These are phyloP conservation scores for Ustilago trichophora DNA, from an alignment of 1,284 basidiomycete species.

Conservation along the genomic window DNA sequence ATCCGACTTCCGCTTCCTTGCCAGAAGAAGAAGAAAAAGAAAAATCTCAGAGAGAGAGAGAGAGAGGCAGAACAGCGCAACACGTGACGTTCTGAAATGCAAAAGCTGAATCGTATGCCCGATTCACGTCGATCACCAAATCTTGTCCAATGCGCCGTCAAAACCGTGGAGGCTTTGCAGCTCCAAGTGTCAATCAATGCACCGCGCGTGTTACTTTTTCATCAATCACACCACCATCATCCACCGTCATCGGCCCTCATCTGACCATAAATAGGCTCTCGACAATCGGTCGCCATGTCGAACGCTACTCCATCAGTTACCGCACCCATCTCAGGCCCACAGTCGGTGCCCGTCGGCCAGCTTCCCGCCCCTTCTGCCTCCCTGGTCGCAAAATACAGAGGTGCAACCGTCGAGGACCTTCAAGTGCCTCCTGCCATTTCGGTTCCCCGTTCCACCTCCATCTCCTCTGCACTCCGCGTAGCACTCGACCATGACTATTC, in stretches of 20 bases:
- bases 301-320: conserved; percentile 34
- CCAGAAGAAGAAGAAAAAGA: conserved; percentile 2
- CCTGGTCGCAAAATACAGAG: conserved; percentile 52
- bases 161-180: conserved; percentile 21
- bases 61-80: neutral
- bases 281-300: too few species aligned
- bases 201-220: too few species aligned
- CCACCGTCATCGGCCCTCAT: too few species aligned
- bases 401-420: conserved; percentile 61
- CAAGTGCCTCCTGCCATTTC: conserved; percentile 61
- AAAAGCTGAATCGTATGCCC: too few species aligned
- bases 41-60: neutral
- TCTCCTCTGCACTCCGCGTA: conserved; percentile 46
- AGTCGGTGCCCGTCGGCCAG: conserved; percentile 41
- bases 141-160: too few species aligned
- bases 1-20: too few species aligned
- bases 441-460: conserved; percentile 41
- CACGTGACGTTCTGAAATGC: neutral
- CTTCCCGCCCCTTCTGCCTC: conserved; percentile 45
- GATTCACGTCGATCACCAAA: too few species aligned
- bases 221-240: too few species aligned
- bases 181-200: too few species aligned
- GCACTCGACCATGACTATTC: conserved; percentile 62
- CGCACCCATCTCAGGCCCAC: conserved; percentile 55
- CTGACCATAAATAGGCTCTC: too few species aligned